A percentile compares a stretch with the other conserved stretches of the same genome.
phyloP scores from a whole-genome alignment of 305 asterid species.

The Plantago lanceolata region DNA sequence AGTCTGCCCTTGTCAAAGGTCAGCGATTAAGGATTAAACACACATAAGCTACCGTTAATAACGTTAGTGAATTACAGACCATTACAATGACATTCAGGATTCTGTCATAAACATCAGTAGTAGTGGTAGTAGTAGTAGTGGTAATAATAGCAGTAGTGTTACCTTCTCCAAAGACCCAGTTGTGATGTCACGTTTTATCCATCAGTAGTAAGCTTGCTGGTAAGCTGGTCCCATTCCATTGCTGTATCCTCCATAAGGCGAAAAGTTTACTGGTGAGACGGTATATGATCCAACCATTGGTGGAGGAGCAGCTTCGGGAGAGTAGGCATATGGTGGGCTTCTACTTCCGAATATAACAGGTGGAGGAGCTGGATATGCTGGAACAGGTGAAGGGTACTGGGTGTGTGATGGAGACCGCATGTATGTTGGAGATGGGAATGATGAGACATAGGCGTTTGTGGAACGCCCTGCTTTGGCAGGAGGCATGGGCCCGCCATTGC shows the following conservation, averaged over 20 bases:
- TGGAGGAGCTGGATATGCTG: conserved; percentile 67
- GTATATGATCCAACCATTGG: conserved; percentile 51
- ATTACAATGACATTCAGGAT: conserved; percentile 46
- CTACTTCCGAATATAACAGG: conserved; percentile 55
- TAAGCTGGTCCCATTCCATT: conserved; percentile 75
- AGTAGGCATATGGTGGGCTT: conserved; percentile 74
- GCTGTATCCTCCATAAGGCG: conserved; percentile 72
- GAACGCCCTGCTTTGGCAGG: conserved; percentile 99
- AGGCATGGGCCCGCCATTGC: conserved; percentile 93
- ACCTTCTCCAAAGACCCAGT: conserved; percentile 36
- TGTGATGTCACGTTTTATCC: conserved; percentile 30
- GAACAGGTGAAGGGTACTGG: conserved; percentile 62
- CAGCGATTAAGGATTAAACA: conserved; percentile 72
- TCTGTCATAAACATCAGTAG: conserved; percentile 53
- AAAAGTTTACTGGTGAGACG: conserved; percentile 62
- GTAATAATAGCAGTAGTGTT: conserved; percentile 28
- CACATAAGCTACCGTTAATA: conserved; percentile 72
- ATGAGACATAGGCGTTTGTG: conserved; percentile 89
- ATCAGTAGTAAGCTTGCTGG: conserved; percentile 94
- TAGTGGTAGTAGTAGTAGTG: conserved; percentile 31
- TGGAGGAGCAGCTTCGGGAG: conserved; percentile 71
- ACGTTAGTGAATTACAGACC: conserved; percentile 91
- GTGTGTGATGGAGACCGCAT: conserved; percentile 76
- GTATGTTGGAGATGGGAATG: conserved; percentile 81
- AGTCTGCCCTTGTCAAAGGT: conserved; percentile 64